Evolutionary conservation across 495 filamentous ascomycete genomes (phyloP).

Genomic region (Lasiosphaeriaceae sp.): DNA sequence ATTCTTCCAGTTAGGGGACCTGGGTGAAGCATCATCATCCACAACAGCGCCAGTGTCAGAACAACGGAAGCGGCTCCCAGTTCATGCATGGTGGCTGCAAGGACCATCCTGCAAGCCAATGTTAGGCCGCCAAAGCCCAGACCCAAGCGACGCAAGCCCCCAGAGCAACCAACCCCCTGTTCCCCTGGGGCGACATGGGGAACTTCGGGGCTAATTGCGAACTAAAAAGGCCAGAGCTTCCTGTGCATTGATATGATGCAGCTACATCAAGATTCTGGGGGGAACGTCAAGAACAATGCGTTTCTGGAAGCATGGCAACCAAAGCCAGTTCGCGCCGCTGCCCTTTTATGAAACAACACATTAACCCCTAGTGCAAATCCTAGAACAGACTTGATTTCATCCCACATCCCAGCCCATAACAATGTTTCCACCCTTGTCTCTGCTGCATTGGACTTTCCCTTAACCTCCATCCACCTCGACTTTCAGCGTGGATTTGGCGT

Average conservation of each 20-base stretch:
- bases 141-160: too few species aligned
- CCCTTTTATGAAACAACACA: conserved; percentile 29
- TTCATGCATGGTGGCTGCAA: conserved; percentile 10
- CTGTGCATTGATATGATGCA: conserved; percentile 10
- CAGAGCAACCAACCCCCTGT: conserved; percentile 3
- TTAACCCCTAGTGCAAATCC: conserved; percentile 14
- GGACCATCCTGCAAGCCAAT: not conserved
- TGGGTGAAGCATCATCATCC: too few species aligned
- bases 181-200: conserved; percentile 5
- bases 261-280: not conserved
- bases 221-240: conserved; percentile 15
- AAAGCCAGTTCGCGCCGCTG: conserved; percentile 8
- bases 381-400: not conserved
- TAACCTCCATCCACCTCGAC: not conserved
- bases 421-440: too few species aligned
- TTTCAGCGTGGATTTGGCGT: not conserved
- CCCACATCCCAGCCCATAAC: too few species aligned
- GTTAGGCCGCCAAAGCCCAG: conserved; percentile 2
- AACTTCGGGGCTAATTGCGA: conserved; percentile 14
- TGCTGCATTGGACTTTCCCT: not conserved
- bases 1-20: too few species aligned
- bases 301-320: conserved; percentile 5
- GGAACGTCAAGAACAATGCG: conserved; percentile 22
- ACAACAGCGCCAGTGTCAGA: not conserved
- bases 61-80: conserved; percentile 5